These are phyloP conservation scores for Leccinum brunneo-olivaceum DNA, from an alignment of 1,284 basidiomycete genomes.

Conservation along the genomic window DNA sequence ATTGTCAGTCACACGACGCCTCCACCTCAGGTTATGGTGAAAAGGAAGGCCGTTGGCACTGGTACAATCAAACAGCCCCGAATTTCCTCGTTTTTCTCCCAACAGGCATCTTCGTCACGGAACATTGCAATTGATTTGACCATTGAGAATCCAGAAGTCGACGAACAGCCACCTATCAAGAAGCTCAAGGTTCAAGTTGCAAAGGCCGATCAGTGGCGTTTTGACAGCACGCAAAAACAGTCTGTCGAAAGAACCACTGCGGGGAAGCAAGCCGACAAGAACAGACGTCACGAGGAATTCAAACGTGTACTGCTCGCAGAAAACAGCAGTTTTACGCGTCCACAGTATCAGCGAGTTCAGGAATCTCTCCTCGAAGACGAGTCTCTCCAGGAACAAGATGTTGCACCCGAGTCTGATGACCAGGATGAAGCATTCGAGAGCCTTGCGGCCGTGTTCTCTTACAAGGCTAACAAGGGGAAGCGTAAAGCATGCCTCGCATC, in stretches of 20 bases:
- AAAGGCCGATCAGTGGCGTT: constrained; percentile 33
- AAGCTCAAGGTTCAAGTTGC: constrained; percentile 28
- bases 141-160: constrained; percentile 33
- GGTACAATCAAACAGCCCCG: constrained; percentile 32
- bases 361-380: constrained; percentile 21
- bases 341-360: constrained; percentile 1
- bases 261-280: constrained; percentile 15
- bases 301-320: constrained; percentile 49
- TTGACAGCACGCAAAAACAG: constrained; percentile 24
- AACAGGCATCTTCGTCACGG: constrained; percentile 23
- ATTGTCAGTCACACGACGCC: background rate
- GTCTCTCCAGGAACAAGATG: constrained; percentile 22
- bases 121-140: constrained; percentile 52
- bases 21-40: constrained; percentile 24
- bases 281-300: constrained; percentile 43
- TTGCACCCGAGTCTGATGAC: constrained; percentile 32
- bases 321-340: constrained; percentile 32
- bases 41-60: constrained; percentile 12
- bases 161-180: constrained; percentile 34
- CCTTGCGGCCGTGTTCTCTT: constrained; percentile 44
- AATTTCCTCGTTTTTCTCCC: constrained; percentile 54
- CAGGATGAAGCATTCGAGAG: constrained; percentile 45
- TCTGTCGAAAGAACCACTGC: constrained; percentile 10
- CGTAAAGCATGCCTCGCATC: constrained; percentile 21
- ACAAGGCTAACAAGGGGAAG: constrained; percentile 31